phyloP scores from a whole-genome alignment of 2,329 filamentous ascomycete species.

The Clarireedia sp. region DNA sequence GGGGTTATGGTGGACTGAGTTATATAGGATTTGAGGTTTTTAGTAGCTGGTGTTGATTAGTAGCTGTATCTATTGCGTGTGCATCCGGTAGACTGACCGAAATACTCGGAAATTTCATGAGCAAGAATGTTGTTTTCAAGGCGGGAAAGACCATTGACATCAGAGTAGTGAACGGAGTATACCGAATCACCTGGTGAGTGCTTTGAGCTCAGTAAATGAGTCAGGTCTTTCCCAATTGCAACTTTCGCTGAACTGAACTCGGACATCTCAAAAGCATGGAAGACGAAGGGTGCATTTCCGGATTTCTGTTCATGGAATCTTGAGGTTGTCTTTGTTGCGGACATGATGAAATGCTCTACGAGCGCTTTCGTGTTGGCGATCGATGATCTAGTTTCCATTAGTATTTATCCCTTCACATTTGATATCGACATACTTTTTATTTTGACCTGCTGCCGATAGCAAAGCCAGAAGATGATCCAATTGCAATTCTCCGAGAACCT shows the following conservation, averaged over 20 bases:
- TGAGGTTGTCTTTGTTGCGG: constrained; percentile 15
- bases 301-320: constrained; percentile 18
- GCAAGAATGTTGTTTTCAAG: constrained; percentile 23
- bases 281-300: constrained; percentile 14
- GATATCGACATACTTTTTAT: not conserved
- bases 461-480: not conserved
- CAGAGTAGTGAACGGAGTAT: constrained; percentile 22
- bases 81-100: constrained; percentile 12
- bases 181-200: constrained; percentile 7
- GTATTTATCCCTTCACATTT: not conserved
- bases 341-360: constrained; percentile 18
- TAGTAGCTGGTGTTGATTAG: constrained; percentile 13
- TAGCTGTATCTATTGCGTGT: not conserved
- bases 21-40: constrained; percentile 15
- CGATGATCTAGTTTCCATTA: constrained; percentile 5
- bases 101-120: constrained; percentile 22
- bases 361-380: constrained; percentile 13
- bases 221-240: constrained; percentile 20
- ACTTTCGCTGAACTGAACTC: constrained; percentile 21
- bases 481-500: not conserved
- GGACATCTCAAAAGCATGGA: constrained; percentile 14
- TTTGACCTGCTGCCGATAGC: not conserved
- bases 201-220: constrained; percentile 13
- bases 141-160: constrained; percentile 23
- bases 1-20: constrained; percentile 20